phyloP scores from a whole-genome alignment of 257 asterid species.

The Paraleonurus japonicus region DNA sequence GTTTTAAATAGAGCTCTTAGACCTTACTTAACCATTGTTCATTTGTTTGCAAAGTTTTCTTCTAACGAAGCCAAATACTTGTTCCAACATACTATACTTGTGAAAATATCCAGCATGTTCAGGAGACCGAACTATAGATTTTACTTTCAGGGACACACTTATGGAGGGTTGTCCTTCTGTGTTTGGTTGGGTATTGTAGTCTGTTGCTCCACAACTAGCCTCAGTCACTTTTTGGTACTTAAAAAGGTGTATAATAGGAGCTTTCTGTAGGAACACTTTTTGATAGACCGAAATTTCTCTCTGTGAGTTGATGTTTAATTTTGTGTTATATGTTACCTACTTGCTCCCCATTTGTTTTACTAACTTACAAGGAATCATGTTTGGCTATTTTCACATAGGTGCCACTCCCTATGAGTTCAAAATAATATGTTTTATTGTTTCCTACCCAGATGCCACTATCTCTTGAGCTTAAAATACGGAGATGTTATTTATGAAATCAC shows the following conservation, averaged over 20 bases:
- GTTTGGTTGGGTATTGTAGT: neutral
- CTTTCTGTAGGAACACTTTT: constrained; percentile 4
- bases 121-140: constrained; percentile 3
- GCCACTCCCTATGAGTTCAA: neutral
- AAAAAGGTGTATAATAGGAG: neutral
- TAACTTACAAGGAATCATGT: neutral
- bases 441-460: neutral
- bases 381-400: neutral
- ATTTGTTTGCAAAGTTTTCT: neutral
- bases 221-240: constrained; percentile 5
- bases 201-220: neutral
- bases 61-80: neutral
- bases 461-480: neutral
- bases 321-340: neutral
- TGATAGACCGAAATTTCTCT: neutral
- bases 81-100: neutral
- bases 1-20: neutral
- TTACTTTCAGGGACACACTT: neutral
- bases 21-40: neutral
- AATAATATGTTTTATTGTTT: neutral
- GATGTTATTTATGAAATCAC: neutral
- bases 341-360: neutral
- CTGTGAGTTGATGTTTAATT: neutral
- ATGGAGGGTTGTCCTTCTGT: neutral
- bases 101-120: neutral